phyloP scores from a whole-genome alignment of 345 rosid genomes.

The Conringia planisiliqua region DNA sequence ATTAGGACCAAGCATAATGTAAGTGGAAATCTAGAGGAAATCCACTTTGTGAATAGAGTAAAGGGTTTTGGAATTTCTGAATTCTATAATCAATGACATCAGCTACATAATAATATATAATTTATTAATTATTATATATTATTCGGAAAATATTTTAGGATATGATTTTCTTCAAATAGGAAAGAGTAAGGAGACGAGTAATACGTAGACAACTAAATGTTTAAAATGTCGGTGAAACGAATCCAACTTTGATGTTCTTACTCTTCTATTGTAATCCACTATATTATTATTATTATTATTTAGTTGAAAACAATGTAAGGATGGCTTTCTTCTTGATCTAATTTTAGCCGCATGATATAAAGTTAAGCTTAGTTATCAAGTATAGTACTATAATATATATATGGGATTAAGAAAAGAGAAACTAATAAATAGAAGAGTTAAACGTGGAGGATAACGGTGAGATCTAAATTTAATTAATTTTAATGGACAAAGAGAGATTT shows the following conservation, averaged over 20 bases:
- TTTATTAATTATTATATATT: neutral
- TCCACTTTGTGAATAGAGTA: constrained; percentile 48
- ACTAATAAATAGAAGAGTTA: constrained; percentile 18
- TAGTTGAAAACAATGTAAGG: neutral
- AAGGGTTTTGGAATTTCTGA: constrained; percentile 9
- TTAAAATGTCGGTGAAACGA: neutral
- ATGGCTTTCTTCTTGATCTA: constrained; percentile 16
- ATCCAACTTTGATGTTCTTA: neutral
- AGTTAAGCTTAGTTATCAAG: neutral
- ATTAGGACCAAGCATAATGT: constrained; percentile 25
- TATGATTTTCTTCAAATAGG: neutral
- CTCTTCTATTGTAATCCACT: neutral
- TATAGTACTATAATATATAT: neutral
- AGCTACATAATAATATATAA: constrained; percentile 4
- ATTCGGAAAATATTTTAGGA: neutral
- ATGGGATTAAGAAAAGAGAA: constrained; percentile 9
- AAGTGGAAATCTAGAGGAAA: constrained; percentile 71
- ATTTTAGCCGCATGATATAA: constrained; percentile 22
- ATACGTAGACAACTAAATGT: neutral
- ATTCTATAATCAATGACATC: neutral
- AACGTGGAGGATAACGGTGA: constrained; percentile 21
- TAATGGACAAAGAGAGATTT: constrained; percentile 20
- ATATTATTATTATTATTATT: neutral
- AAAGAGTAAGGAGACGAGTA: neutral
- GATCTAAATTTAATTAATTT: constrained; percentile 11